A percentile compares a stretch with the other conserved stretches of the same genome.
These are phyloP conservation scores for Backusella macrospora DNA, from an alignment of 192 early-diverging fungal genomes.

Conservation along the genomic window DNA sequence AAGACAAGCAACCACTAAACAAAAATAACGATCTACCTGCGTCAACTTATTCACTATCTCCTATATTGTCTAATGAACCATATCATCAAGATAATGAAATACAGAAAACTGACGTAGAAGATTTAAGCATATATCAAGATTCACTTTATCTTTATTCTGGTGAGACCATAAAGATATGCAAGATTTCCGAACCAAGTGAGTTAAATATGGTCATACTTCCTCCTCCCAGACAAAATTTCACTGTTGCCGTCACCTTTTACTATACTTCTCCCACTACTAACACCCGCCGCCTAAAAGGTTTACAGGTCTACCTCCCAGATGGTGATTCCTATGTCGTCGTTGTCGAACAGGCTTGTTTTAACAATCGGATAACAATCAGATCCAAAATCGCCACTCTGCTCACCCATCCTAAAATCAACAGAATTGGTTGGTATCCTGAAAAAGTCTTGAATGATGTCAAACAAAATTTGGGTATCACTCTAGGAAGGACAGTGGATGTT, in stretches of 20 bases:
- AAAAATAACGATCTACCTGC: not conserved
- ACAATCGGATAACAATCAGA: not conserved
- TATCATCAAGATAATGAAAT: not conserved
- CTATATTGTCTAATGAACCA: not conserved
- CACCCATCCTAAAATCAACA: conserved; percentile 2
- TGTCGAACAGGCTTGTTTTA: not conserved
- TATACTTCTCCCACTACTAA: not conserved
- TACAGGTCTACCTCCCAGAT: conserved; percentile 7
- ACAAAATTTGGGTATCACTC: not conserved
- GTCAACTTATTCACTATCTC: not conserved
- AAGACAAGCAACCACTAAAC: not conserved
- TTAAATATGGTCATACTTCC: not conserved
- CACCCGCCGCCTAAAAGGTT: conserved; percentile 2
- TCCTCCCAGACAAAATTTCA: not conserved
- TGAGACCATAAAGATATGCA: not conserved
- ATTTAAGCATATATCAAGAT: not conserved
- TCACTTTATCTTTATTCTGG: not conserved
- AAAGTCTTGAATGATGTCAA: not conserved
- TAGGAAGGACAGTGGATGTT: conserved; percentile 22
- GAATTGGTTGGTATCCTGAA: conserved; percentile 17
- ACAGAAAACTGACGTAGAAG: not conserved
- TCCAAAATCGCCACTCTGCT: conserved; percentile 10
- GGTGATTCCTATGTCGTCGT: conserved; percentile 19
- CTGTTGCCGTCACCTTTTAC: conserved; percentile 20
- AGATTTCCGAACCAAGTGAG: not conserved